These are phyloP conservation scores for Aspergillus floridensis DNA, from an alignment of 2,329 filamentous ascomycete genomes.

Conservation along the genomic window DNA sequence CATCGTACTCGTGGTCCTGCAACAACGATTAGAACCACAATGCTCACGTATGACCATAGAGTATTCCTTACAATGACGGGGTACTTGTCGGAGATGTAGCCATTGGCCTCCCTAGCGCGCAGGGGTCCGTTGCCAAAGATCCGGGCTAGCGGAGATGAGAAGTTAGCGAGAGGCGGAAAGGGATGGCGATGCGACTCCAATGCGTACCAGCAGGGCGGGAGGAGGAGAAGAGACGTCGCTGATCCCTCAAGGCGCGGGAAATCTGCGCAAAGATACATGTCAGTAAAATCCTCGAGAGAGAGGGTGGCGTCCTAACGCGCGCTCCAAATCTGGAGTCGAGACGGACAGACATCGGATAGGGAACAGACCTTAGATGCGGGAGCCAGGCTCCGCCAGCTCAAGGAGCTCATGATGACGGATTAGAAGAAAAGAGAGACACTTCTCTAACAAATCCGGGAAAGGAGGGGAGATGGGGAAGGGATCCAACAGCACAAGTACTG, in stretches of 20 bases:
- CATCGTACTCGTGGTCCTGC: slow-evolving; percentile 97
- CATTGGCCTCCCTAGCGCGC: slow-evolving; percentile 88
- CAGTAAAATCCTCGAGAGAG: slow-evolving; percentile 18
- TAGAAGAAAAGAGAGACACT: slow-evolving; percentile 26
- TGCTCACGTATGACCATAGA: background rate
- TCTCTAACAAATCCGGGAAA: slow-evolving; percentile 26
- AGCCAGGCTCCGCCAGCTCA: slow-evolving; percentile 51
- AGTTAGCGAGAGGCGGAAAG: slow-evolving; percentile 22
- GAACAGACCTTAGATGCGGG: slow-evolving; percentile 47
- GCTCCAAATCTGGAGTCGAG: slow-evolving; percentile 9
- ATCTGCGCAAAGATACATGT: slow-evolving; percentile 51
- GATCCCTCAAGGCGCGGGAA: slow-evolving; percentile 60
- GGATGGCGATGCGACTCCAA: slow-evolving; percentile 21
- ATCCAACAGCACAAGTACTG: slow-evolving; percentile 16
- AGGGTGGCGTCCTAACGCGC: slow-evolving; percentile 5
- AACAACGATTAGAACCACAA: slow-evolving; percentile 19
- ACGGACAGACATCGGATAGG: slow-evolving; percentile 22
- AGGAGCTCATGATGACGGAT: slow-evolving; percentile 49
- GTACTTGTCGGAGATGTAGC: slow-evolving; percentile 85
- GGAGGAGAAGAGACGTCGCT: slow-evolving; percentile 79
- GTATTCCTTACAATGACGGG: slow-evolving; percentile 76
- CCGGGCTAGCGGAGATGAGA: slow-evolving; percentile 57
- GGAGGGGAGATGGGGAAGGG: slow-evolving; percentile 21
- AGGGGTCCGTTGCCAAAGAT: slow-evolving; percentile 84
- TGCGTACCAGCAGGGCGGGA: slow-evolving; percentile 73